These are phyloP conservation scores for Trypanosoma scelopori DNA, from an alignment of 208 protist species.

Conservation along the genomic window DNA sequence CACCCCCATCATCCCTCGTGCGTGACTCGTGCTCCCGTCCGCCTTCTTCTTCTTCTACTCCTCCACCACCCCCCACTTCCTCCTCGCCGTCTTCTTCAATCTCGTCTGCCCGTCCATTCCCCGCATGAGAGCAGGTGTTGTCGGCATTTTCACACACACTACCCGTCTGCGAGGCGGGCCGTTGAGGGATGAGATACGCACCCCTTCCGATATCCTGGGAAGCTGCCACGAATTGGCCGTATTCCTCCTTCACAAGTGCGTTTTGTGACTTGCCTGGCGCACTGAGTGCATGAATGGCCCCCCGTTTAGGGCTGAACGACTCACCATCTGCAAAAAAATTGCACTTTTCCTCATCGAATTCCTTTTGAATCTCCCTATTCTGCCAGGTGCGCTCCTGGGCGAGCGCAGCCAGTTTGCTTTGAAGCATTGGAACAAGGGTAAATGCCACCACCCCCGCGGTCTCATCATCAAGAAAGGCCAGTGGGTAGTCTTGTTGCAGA, in stretches of 20 bases:
- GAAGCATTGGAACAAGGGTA: slow-evolving; percentile 26
- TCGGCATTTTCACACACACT: no score
- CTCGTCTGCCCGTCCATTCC: background rate
- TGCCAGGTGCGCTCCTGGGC: slow-evolving; percentile 3
- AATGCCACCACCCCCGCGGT: slow-evolving; percentile 27
- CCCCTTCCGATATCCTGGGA: slow-evolving; percentile 8
- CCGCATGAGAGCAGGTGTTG: no score
- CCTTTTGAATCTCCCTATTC: background rate
- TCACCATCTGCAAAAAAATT: background rate
- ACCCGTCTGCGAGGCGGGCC: background rate
- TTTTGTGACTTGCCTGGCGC: background rate
- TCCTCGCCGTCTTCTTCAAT: background rate
- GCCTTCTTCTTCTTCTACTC: background rate
- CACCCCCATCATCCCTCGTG: background rate
- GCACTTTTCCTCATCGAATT: background rate
- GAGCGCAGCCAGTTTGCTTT: slow-evolving; percentile 19
- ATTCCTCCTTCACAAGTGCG: slow-evolving; percentile 4
- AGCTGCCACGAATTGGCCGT: background rate
- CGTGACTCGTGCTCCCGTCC: background rate
- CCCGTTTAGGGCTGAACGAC: no score
- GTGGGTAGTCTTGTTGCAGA: slow-evolving; percentile 35
- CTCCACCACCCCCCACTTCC: background rate
- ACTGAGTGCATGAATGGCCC: background rate
- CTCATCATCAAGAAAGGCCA: slow-evolving; percentile 46
- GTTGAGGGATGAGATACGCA: slow-evolving; percentile 10